Evolutionary conservation across 352 stramenopile species (phyloP).

Genomic region (Saprolegnia parasitica): DNA sequence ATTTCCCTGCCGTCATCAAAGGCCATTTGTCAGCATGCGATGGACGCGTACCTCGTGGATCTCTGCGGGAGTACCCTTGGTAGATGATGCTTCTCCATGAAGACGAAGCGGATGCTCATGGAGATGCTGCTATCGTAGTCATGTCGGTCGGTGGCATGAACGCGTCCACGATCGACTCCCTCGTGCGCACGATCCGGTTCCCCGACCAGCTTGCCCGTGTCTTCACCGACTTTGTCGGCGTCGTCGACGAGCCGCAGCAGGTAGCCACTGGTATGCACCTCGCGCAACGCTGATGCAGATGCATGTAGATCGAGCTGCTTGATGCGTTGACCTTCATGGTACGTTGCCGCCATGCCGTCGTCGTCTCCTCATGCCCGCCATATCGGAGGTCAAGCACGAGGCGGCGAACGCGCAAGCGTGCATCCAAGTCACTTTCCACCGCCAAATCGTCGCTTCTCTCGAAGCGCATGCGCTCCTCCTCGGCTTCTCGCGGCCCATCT

Average conservation of each 20-base stretch:
- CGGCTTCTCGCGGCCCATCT: constrained; percentile 50
- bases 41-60: constrained; percentile 26
- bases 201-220: constrained; percentile 32
- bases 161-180: constrained; percentile 16
- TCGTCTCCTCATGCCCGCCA: background rate
- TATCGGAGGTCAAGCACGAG: constrained; percentile 26
- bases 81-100: background rate
- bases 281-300: background rate
- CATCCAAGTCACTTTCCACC: constrained; percentile 58
- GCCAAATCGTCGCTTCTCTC: constrained; percentile 67
- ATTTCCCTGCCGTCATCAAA: constrained; percentile 9
- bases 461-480: constrained; percentile 60
- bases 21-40: constrained; percentile 6
- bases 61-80: constrained; percentile 22
- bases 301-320: constrained; percentile 44
- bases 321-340: constrained; percentile 75
- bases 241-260: constrained; percentile 62
- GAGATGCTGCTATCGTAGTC: background rate
- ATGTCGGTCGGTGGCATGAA: constrained; percentile 27
- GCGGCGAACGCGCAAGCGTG: constrained; percentile 64
- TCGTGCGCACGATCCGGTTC: constrained; percentile 25
- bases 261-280: constrained; percentile 20
- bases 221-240: constrained; percentile 61
- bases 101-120: background rate
- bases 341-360: background rate